Base-by-base conservation (phyloP, 2,329 filamentous ascomycete species). In the Lachnellula hyalina region DNA sequence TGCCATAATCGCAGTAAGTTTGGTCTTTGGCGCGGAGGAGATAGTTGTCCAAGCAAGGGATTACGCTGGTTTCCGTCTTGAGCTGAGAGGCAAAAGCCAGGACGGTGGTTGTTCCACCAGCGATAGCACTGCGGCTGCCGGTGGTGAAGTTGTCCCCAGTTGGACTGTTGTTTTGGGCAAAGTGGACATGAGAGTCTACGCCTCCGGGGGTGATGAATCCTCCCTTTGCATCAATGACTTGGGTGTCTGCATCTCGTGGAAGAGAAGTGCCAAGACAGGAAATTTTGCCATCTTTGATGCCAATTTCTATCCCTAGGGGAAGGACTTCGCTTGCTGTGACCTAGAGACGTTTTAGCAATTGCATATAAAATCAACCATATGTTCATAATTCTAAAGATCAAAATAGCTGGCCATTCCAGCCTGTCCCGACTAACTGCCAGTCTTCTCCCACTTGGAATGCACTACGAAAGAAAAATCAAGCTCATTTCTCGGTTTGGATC, bases 101-200 rank as follows among this genome's bases (percentile, higher is more conserved):
- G 14, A 84, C 71, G 0, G 82, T 83, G 0, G 82, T 85, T 4
- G 76, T 83, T 23, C 81, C 81, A 8, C 81, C 81, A 2, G 79
- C 79, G 51, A 84, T 73, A 4, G 81, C 81, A 21, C 74, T 78
- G 8, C 80, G 72, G 0, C 78, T 77, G 0, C 80, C 80, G 25
- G 57, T 57, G 21, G 46, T 51, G 36, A 61, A 63, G 55, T 77
- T 72, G 63, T 72, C 78, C 2, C 74, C 71, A 1, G 72, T 75
- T 1, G 72, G 70, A 8, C 67, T 67, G 55, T 75, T 74, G 54
- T 73, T 71, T 62, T 78, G 74, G 6, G 71, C 70, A 1, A 79
- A 67, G 58, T 79, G 77, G 1, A 79, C 76, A 62, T 79, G 76
- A 11, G 71, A 72, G 59, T 79, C 76, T 12, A 79, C 69, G 9